Evolutionary conservation across 2,329 filamentous ascomycete genomes (phyloP).

Genomic region (Hirsutella rhossiliensis): DNA sequence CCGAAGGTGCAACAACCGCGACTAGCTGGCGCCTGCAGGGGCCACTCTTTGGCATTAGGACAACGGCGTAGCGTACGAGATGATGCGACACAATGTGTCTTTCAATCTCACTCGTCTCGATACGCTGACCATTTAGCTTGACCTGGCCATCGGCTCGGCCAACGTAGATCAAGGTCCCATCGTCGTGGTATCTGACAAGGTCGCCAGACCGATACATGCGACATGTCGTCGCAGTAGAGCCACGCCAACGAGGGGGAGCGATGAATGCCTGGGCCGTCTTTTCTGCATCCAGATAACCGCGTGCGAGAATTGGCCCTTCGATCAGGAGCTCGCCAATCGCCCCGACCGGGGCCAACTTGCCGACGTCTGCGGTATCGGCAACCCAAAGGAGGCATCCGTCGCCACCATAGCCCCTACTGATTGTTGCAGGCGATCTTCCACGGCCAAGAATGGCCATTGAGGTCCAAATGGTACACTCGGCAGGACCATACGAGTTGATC

Average conservation of each 20-base stretch:
- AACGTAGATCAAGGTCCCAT: neutral
- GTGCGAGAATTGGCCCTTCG: constrained; percentile 29
- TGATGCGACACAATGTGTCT: neutral
- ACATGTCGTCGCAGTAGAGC: too few relatives aligned
- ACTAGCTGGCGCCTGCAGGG: too few relatives aligned
- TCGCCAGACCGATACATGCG: neutral
- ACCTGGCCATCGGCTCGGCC: neutral
- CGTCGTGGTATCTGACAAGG: neutral
- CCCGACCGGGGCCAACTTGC: constrained; percentile 12
- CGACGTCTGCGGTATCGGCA: neutral
- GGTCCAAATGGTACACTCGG: constrained; percentile 3
- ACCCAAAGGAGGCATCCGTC: too few relatives aligned
- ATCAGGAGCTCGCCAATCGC: constrained; percentile 19
- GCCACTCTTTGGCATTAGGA: too few relatives aligned
- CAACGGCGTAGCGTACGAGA: too few relatives aligned
- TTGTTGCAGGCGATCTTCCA: too few relatives aligned
- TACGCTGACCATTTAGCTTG: neutral
- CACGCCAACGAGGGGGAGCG: neutral
- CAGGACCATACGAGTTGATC: constrained; percentile 7
- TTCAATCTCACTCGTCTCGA: neutral
- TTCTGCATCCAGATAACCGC: constrained; percentile 32
- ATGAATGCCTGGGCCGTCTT: constrained; percentile 31
- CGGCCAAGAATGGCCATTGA: neutral
- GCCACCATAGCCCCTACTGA: too few relatives aligned
- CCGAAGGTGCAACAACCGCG: neutral